Conservation (phyloP, 2,329 filamentous ascomycete genomes). For the Colletotrichum karsti region DNA sequence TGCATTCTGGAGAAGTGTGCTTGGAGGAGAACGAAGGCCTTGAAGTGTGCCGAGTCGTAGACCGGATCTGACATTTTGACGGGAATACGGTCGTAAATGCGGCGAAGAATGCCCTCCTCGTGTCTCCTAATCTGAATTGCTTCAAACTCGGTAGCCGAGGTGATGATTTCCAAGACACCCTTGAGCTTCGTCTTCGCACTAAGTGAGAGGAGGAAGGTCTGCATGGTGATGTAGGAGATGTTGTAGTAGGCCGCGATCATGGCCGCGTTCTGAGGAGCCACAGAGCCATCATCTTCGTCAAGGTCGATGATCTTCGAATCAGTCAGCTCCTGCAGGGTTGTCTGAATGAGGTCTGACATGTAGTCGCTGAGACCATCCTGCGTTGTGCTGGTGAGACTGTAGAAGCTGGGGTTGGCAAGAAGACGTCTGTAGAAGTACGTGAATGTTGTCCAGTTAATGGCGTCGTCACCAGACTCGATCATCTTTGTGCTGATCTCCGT, state of each 20-base stretch:
- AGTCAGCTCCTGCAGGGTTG: slow-evolving; percentile 86
- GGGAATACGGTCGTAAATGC: slow-evolving; percentile 92
- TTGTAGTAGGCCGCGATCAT: slow-evolving; percentile 99
- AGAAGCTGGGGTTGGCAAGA: slow-evolving; percentile 95
- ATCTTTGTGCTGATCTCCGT: slow-evolving; percentile 97
- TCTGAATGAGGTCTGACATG: slow-evolving; percentile 93
- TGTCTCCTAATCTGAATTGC: slow-evolving; percentile 93
- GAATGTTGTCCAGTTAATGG: slow-evolving; percentile 98
- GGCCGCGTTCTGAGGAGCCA: slow-evolving; percentile 90
- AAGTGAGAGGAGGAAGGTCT: slow-evolving; percentile 94
- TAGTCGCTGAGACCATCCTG: slow-evolving; percentile 95
- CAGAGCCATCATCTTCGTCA: slow-evolving; percentile 91
- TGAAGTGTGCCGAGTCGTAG: slow-evolving; percentile 97
- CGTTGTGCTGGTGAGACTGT: slow-evolving; percentile 86
- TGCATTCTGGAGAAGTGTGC: slow-evolving; percentile 98
- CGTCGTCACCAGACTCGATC: slow-evolving; percentile 94
- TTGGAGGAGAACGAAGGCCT: slow-evolving; percentile 95
- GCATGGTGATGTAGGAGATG: slow-evolving; percentile 99
- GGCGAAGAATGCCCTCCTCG: slow-evolving; percentile 85
- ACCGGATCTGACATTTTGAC: slow-evolving; percentile 92
- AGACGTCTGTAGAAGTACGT: slow-evolving; percentile 98
- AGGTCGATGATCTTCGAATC: slow-evolving; percentile 97
- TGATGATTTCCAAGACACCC: slow-evolving; percentile 95
- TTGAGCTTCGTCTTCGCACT: slow-evolving; percentile 92
- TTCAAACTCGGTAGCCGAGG: slow-evolving; percentile 96